Conservation (phyloP, 2,329 filamentous ascomycete genomes). For the Fonsecaea pugnacius region DNA sequence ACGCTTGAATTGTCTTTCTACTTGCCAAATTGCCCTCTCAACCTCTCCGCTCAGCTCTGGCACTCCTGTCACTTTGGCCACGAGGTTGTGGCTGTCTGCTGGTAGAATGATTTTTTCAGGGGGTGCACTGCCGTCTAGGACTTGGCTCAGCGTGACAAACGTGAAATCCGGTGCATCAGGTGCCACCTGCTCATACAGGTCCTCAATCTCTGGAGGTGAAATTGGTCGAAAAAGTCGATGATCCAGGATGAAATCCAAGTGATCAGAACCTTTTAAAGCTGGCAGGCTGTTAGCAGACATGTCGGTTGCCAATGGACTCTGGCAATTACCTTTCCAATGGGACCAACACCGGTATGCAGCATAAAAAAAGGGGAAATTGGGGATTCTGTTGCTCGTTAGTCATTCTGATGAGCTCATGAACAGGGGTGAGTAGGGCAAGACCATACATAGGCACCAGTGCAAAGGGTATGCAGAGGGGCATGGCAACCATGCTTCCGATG, state of each 20-base stretch:
- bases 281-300: slow-evolving; percentile 9
- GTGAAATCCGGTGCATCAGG: slow-evolving; percentile 42
- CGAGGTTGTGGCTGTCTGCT: slow-evolving; percentile 57
- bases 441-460: slow-evolving; percentile 82
- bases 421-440: slow-evolving; percentile 9
- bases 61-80: slow-evolving; percentile 67
- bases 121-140: slow-evolving; percentile 41
- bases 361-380: slow-evolving; percentile 97
- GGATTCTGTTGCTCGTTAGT: slow-evolving; percentile 62
- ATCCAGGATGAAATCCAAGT: slow-evolving; percentile 78
- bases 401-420: slow-evolving; percentile 20
- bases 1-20: slow-evolving; percentile 51
- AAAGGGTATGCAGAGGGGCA: slow-evolving; percentile 83
- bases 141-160: slow-evolving; percentile 42
- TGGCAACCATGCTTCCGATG: slow-evolving; percentile 77
- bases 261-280: slow-evolving; percentile 80
- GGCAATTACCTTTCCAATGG: slow-evolving; percentile 71
- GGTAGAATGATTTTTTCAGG: slow-evolving; percentile 54
- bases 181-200: slow-evolving; percentile 66
- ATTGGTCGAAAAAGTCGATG: slow-evolving; percentile 70
- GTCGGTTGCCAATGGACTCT: neutral
- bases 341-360: slow-evolving; percentile 87
- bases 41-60: slow-evolving; percentile 74
- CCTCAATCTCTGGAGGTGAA: slow-evolving; percentile 72
- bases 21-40: slow-evolving; percentile 76